These are phyloP conservation scores for Cercospora brassicicola DNA, from an alignment of 2,329 filamentous ascomycete genomes.

Conservation along the genomic window DNA sequence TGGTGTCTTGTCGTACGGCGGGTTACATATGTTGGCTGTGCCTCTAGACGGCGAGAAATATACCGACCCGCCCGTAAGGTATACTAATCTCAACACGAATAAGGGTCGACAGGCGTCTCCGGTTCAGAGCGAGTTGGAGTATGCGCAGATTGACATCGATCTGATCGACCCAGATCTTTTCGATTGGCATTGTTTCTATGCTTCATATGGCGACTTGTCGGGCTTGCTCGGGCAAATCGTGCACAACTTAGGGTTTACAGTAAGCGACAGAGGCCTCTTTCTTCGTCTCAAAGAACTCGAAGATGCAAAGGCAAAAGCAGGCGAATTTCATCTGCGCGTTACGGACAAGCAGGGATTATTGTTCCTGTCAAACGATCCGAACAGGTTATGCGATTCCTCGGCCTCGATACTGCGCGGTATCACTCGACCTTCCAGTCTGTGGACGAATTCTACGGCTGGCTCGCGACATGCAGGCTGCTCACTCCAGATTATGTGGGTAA, in stretches of 20 bases:
- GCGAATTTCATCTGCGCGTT: constrained; percentile 19
- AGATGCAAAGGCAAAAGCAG: constrained; percentile 54
- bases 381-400: constrained; percentile 62
- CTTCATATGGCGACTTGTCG: constrained; percentile 71
- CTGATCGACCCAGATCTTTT: constrained; percentile 49
- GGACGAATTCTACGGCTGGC: constrained; percentile 63
- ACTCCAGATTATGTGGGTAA: constrained; percentile 41
- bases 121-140: constrained; percentile 27
- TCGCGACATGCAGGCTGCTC: constrained; percentile 60
- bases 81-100: constrained; percentile 18
- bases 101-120: constrained; percentile 6
- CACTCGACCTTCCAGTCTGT: constrained; percentile 56
- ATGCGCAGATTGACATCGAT: constrained; percentile 69
- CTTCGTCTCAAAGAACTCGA: constrained; percentile 71
- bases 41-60: constrained; percentile 22
- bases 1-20: constrained; percentile 26
- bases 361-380: constrained; percentile 60
- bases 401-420: constrained; percentile 56
- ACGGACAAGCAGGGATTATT: constrained; percentile 54
- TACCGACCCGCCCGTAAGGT: constrained; percentile 11
- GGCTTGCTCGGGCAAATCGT: constrained; percentile 65
- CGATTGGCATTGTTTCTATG: constrained; percentile 67
- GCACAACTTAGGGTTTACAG: constrained; percentile 64
- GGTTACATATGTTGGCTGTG: constrained; percentile 26
- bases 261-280: constrained; percentile 63